phyloP scores from a whole-genome alignment of 352 stramenopile genomes.

The Phytophthora nicotianae region DNA sequence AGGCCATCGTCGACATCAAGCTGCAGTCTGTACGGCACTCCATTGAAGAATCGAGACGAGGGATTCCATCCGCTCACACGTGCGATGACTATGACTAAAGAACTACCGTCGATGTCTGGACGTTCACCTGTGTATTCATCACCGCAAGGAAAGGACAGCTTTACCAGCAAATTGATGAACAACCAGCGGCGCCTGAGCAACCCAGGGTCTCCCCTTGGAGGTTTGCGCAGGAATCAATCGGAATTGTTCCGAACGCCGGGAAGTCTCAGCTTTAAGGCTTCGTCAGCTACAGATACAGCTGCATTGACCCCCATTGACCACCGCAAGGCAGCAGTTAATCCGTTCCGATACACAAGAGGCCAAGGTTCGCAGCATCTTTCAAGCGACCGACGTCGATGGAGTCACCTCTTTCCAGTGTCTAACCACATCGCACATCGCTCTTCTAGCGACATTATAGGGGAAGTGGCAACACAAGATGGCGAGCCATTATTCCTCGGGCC shows the following conservation, averaged over 20 bases:
- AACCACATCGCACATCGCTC: conserved; percentile 13
- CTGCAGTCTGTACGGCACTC: conserved; percentile 21
- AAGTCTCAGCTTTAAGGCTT: conserved; percentile 31
- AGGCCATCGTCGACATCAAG: conserved; percentile 13
- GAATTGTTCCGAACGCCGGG: conserved; percentile 35
- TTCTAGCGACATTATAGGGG: conserved; percentile 9
- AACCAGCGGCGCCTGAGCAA: conserved; percentile 32
- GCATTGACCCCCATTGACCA: conserved; percentile 7
- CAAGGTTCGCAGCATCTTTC: conserved; percentile 46
- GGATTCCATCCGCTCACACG: conserved; percentile 36
- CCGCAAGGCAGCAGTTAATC: conserved; percentile 38
- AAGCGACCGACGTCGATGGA: conserved; percentile 94
- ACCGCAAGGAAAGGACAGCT: conserved; percentile 14
- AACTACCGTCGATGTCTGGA: conserved; percentile 15
- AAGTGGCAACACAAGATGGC: conserved; percentile 18
- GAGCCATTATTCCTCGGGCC: conserved; percentile 77
- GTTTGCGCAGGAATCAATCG: conserved; percentile 41
- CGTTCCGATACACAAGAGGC: conserved; percentile 57
- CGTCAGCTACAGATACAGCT: conserved; percentile 19
- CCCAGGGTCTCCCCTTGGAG: conserved; percentile 25
- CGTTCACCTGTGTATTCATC: conserved; percentile 20
- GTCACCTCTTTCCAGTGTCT: conserved; percentile 93
- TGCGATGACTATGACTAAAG: conserved; percentile 39
- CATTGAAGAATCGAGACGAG: conserved; percentile 29
- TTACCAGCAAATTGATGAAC: conserved; percentile 10